A percentile compares a stretch with the other conserved stretches of the same genome.
These are phyloP conservation scores for Pseudofabraea citricarpa DNA, from an alignment of 2,329 filamentous ascomycete genomes.

Conservation along the genomic window DNA sequence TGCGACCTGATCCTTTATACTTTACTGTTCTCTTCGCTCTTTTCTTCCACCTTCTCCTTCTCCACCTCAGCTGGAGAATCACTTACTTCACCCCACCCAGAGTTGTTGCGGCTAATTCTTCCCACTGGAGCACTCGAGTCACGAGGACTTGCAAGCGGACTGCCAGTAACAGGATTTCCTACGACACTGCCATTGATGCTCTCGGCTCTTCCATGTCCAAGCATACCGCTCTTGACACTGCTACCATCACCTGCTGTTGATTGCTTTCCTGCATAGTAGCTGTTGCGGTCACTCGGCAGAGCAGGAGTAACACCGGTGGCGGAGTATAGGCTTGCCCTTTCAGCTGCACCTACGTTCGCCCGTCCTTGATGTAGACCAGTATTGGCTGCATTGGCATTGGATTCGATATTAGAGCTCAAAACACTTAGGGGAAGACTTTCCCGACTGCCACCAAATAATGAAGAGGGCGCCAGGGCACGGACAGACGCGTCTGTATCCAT, in stretches of 20 bases:
- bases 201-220: constrained; percentile 75
- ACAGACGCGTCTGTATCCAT: constrained; percentile 85
- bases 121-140: constrained; percentile 28
- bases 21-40: constrained; percentile 5
- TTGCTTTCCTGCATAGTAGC: constrained; percentile 62
- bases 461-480: constrained; percentile 76
- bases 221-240: constrained; percentile 71
- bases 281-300: constrained; percentile 72
- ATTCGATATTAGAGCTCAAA: constrained; percentile 65
- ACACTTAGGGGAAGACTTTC: constrained; percentile 77
- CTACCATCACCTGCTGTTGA: constrained; percentile 58
- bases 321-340: constrained; percentile 80
- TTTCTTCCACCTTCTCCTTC: constrained; percentile 11
- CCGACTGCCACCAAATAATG: constrained; percentile 75
- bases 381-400: constrained; percentile 40
- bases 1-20: neutral
- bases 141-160: constrained; percentile 56
- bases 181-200: constrained; percentile 75
- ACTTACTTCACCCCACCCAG: constrained; percentile 14
- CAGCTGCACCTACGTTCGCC: constrained; percentile 38
- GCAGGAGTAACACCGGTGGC: constrained; percentile 63
- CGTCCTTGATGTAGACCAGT: constrained; percentile 50
- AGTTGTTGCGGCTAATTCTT: constrained; percentile 24
- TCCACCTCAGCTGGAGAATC: constrained; percentile 3
- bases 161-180: constrained; percentile 44